Evolutionary conservation across 2,329 filamentous ascomycete genomes (phyloP).

Genomic region (Colletotrichum sublineola): DNA sequence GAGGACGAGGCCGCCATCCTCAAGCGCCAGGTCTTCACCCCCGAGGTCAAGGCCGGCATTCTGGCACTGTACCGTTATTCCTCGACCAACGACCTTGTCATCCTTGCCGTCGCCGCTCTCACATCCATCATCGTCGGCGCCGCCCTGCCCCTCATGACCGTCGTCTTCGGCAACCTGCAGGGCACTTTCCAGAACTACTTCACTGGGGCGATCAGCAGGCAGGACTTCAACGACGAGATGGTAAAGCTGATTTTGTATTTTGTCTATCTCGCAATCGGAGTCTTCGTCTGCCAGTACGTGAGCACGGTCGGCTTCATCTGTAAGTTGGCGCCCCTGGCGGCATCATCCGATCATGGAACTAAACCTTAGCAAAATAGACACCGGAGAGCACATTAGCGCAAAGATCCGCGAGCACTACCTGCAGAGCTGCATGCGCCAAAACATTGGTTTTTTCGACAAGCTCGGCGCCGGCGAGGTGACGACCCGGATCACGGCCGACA

Average conservation of each 20-base stretch:
- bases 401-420: constrained; percentile 89
- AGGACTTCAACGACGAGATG: constrained; percentile 72
- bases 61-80: constrained; percentile 79
- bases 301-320: constrained; percentile 90
- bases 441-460: constrained; percentile 94
- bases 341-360: not conserved
- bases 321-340: constrained; percentile 35
- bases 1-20: constrained; percentile 76
- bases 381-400: constrained; percentile 81
- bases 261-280: constrained; percentile 84
- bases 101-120: constrained; percentile 72
- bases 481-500: constrained; percentile 93
- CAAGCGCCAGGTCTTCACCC: constrained; percentile 75
- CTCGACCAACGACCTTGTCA: constrained; percentile 72
- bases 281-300: constrained; percentile 83
- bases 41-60: constrained; percentile 73
- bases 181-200: constrained; percentile 78
- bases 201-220: constrained; percentile 56
- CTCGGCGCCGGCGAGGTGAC: constrained; percentile 94
- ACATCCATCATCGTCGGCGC: constrained; percentile 80
- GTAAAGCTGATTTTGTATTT: constrained; percentile 81
- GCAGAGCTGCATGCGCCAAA: constrained; percentile 85
- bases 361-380: constrained; percentile 56
- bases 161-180: constrained; percentile 83
- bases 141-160: constrained; percentile 83